Conservation (phyloP, 768 basidiomycete genomes). For the Mycena galericulata region DNA sequence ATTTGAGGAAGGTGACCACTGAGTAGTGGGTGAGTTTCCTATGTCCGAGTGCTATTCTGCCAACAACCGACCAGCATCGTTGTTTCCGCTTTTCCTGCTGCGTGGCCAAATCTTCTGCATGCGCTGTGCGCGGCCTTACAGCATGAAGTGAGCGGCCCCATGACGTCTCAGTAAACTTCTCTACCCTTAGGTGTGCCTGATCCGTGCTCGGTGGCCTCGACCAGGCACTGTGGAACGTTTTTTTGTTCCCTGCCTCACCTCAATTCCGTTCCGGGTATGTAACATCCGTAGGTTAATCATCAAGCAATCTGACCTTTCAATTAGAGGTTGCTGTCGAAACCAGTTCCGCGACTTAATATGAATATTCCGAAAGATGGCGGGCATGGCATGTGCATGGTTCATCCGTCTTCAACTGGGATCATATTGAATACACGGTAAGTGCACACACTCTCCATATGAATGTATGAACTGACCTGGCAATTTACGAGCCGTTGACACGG, state of each 20-base stretch:
- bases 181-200: not conserved
- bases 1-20: no score
- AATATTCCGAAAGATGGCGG: not conserved
- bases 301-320: not conserved
- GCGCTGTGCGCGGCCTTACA: slow-evolving; percentile 15
- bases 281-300: slow-evolving; percentile 25
- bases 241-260: not conserved
- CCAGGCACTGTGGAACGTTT: slow-evolving; percentile 16
- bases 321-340: not conserved
- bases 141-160: slow-evolving; percentile 15
- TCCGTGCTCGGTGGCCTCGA: slow-evolving; percentile 21
- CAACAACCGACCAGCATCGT: no score
- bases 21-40: no score
- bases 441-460: not conserved
- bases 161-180: slow-evolving; percentile 21
- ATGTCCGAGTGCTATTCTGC: not conserved
- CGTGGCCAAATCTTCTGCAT: not conserved
- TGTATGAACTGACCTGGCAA: not conserved
- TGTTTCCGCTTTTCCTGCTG: no score
- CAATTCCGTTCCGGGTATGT: slow-evolving; percentile 18
- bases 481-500: no score
- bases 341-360: not conserved
- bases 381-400: not conserved
- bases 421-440: no score
- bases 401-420: not conserved